Conservation (phyloP, 805 yeast species). For the Groenewaldozyma salmanticensis region DNA sequence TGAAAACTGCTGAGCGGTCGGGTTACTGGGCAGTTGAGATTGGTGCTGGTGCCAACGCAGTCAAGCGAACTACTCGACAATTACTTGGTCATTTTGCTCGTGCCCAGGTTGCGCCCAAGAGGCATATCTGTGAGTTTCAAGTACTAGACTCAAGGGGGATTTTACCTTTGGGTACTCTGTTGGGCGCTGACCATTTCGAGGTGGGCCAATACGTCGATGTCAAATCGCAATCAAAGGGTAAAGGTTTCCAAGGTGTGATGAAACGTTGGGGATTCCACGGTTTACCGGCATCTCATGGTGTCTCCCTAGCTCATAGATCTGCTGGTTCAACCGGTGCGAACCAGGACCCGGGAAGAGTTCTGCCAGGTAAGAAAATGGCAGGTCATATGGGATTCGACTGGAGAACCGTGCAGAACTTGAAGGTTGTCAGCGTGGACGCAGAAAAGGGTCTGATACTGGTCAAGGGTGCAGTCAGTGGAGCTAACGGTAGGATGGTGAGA, state of each 20-base stretch:
- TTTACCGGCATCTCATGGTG: slow-evolving; percentile 91
- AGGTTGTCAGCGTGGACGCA: slow-evolving; percentile 71
- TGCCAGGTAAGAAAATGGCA: slow-evolving; percentile 97
- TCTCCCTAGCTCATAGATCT: slow-evolving; percentile 82
- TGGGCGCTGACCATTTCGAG: slow-evolving; percentile 76
- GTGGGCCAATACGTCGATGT: slow-evolving; percentile 80
- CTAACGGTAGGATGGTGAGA: slow-evolving; percentile 63
- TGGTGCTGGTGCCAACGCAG: slow-evolving; percentile 67
- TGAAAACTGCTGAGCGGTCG: slow-evolving; percentile 58
- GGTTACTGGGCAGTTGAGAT: slow-evolving; percentile 83
- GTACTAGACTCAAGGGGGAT: slow-evolving; percentile 57
- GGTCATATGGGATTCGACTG: slow-evolving; percentile 85
- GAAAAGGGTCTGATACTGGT: slow-evolving; percentile 73
- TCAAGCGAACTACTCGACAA: slow-evolving; percentile 52
- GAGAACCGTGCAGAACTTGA: slow-evolving; percentile 65
- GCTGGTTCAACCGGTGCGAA: slow-evolving; percentile 97
- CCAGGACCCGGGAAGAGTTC: slow-evolving; percentile 90
- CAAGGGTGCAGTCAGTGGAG: slow-evolving; percentile 88
- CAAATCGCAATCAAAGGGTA: slow-evolving; percentile 75
- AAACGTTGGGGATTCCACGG: slow-evolving; percentile 87
- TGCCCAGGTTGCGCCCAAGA: slow-evolving; percentile 80
- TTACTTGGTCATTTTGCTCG: slow-evolving; percentile 68
- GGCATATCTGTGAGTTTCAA: slow-evolving; percentile 65
- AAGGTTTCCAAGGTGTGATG: slow-evolving; percentile 98
- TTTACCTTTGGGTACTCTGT: slow-evolving; percentile 64